Evolutionary conservation across 441 rosid species (phyloP).

Genomic region (Macaranga tanarius): DNA sequence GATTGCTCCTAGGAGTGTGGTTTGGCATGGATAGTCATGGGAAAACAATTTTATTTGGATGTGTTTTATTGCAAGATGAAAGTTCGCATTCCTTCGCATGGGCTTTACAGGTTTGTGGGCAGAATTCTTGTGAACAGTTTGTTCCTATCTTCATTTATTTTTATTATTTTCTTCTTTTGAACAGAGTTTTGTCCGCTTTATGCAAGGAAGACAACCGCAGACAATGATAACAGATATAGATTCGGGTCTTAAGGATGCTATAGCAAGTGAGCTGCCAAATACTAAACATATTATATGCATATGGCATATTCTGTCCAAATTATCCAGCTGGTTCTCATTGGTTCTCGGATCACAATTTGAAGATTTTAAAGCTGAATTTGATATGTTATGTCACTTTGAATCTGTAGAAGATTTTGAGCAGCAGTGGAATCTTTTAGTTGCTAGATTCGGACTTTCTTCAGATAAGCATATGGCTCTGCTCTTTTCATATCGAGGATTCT

Average conservation of each 20-base stretch:
- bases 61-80: constrained; percentile 82
- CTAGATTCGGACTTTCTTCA: constrained; percentile 66
- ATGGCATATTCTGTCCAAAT: constrained; percentile 62
- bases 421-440: constrained; percentile 70
- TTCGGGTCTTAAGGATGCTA: constrained; percentile 66
- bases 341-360: constrained; percentile 65
- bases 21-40: constrained; percentile 80
- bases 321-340: constrained; percentile 79
- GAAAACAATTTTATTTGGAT: constrained; percentile 65
- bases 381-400: constrained; percentile 54
- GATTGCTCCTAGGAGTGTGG: constrained; percentile 74
- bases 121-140: constrained; percentile 30
- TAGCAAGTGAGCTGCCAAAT: constrained; percentile 69
- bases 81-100: constrained; percentile 60
- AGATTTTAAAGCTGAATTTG: constrained; percentile 74
- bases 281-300: constrained; percentile 66
- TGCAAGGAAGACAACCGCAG: constrained; percentile 78
- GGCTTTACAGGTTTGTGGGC: constrained; percentile 90
- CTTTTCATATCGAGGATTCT: constrained; percentile 55
- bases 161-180: constrained; percentile 42
- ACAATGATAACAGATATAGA: constrained; percentile 83
- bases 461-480: constrained; percentile 80
- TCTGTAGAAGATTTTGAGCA: constrained; percentile 67
- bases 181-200: constrained; percentile 78
- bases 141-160: constrained; percentile 28